Conservation (phyloP, 2,329 filamentous ascomycete species). For the Aspergillus carbonarius region DNA sequence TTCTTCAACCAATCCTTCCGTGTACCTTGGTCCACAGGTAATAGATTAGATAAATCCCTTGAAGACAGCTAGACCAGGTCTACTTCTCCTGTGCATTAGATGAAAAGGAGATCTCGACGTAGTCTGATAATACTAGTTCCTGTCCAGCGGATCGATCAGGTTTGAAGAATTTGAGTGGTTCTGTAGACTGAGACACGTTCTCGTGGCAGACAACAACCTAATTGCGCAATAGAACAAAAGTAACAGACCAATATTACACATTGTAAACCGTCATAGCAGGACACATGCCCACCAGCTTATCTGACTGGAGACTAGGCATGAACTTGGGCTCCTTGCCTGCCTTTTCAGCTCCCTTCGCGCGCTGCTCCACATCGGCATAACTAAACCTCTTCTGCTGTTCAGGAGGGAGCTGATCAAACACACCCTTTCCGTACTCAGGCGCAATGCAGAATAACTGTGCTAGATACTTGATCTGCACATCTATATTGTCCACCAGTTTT, state of each 20-base stretch:
- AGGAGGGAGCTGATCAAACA: constrained; percentile 46
- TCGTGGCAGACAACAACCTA: no score
- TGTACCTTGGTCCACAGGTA: no score
- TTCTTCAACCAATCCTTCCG: no score
- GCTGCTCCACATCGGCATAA: constrained; percentile 46
- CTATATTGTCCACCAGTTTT: constrained; percentile 43
- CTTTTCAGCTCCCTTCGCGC: constrained; percentile 46
- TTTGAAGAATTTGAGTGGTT: no score
- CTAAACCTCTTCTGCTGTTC: constrained; percentile 42
- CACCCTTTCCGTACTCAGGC: constrained; percentile 47
- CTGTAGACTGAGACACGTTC: no score
- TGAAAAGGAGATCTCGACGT: no score
- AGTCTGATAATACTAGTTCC: no score
- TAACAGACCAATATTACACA: neutral
- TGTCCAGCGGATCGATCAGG: no score
- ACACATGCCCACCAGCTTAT: constrained; percentile 7
- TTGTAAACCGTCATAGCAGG: constrained; percentile 7
- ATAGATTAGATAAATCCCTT: no score
- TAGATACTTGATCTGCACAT: constrained; percentile 54
- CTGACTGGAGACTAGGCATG: neutral
- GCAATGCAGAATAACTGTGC: constrained; percentile 54
- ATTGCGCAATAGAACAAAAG: no score
- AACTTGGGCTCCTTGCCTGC: constrained; percentile 36
- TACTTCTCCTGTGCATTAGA: no score
- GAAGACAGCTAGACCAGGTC: no score